Evolutionary conservation across 1,139 yeast genomes (phyloP).

Genomic region (Lizanozyma gosingica): DNA sequence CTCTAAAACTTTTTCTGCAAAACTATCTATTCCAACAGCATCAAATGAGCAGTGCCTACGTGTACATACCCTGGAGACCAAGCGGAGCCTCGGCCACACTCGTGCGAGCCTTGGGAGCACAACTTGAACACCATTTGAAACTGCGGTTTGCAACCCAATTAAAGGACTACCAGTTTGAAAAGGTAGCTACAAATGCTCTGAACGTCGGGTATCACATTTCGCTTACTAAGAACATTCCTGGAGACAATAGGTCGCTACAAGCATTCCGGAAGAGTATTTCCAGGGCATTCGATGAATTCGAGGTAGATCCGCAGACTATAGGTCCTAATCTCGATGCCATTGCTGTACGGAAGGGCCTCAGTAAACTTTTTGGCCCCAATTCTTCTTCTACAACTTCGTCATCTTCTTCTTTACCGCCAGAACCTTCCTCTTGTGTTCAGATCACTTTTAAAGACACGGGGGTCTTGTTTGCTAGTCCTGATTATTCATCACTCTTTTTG

Average conservation of each 20-base stretch:
- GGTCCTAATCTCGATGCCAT: not conserved
- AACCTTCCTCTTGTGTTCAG: not conserved
- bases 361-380: not conserved
- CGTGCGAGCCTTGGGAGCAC: not conserved
- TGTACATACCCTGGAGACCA: conserved; percentile 15
- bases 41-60: conserved; percentile 6
- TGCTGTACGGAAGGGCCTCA: not conserved
- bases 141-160: not conserved
- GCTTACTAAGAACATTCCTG: not conserved
- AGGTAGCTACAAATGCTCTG: not conserved
- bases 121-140: not conserved
- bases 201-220: not conserved
- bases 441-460: not conserved
- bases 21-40: conserved; percentile 7
- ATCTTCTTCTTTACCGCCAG: not conserved
- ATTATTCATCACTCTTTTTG: not conserved
- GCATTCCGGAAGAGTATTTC: not conserved
- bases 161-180: not conserved
- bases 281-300: not conserved
- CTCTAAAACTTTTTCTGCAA: conserved; percentile 8
- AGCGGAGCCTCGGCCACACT: not conserved
- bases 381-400: not conserved
- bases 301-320: not conserved
- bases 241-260: not conserved
- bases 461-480: not conserved